Base-by-base conservation (phyloP, 331 rosid genomes). In the Quercus phellos region DNA sequence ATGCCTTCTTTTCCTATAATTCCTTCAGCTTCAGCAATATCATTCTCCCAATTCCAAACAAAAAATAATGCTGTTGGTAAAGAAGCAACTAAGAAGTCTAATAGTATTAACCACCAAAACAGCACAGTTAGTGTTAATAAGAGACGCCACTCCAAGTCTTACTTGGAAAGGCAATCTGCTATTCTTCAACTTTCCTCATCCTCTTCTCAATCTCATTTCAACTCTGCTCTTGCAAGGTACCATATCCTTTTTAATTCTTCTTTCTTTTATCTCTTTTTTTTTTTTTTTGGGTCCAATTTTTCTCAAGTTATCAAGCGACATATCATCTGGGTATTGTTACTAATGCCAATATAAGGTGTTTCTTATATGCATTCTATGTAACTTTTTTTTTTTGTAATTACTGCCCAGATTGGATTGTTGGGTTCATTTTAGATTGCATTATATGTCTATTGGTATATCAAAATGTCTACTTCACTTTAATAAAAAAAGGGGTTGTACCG, bases 211-310 rank as follows among this genome's bases (percentile, higher is more conserved):
- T 79, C 92, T 66, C 86, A 94, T 70, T 74, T 90, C 63, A 42
- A 43, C 6, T 87, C 90, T 0, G 76, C 89, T 88, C 94, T 94
- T 59, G 68, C 88, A 2, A 90, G 93, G 97, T 94, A n/a, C 70
- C 69, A 10, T 18, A 0, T 29, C 13, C 17, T 10, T 46, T 3
- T 56, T 29, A 2, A 10, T 30, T 17, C 54, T 51, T n/a, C 18
- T 22, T 55, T 18, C 19, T 5, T 16, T 29, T 17, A 27, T 72
- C 2, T 34, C 21, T 1, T 60, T 35, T 32, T 5, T 60, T 35
- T 32, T 5, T 7, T 7, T 12, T 21, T 27, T 46, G 13, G 12
- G 12, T 11, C 16, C 4, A 46, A 46, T 2, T 9, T 43, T 43
- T 43, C 12, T 43, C 43, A 35, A 35, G 43, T 35, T 35, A 35